These are phyloP conservation scores for Fraxinus greggii DNA, from an alignment of 305 asterid genomes.

Conservation along the genomic window DNA sequence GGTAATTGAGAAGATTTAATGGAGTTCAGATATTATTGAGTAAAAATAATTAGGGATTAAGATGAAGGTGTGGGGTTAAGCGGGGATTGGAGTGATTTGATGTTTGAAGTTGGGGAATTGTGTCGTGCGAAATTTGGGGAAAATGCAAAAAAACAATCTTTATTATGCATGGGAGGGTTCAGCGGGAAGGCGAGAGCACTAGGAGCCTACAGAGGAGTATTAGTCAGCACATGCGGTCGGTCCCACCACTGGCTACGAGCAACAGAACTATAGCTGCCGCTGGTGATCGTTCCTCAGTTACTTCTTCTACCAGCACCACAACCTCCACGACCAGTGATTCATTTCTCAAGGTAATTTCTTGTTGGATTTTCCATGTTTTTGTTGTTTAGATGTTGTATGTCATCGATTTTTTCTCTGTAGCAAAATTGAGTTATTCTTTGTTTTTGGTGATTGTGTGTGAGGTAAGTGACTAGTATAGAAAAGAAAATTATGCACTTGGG, in stretches of 20 bases:
- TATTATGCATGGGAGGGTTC: constrained; percentile 50
- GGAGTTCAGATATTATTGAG: not conserved
- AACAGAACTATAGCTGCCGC: constrained; percentile 33
- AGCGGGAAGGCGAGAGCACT: constrained; percentile 35
- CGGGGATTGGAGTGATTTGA: constrained; percentile 23
- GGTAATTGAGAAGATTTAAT: not conserved
- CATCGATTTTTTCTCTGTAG: not conserved
- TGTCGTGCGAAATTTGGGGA: constrained; percentile 32
- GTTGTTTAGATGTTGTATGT: not conserved
- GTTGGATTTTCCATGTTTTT: constrained; percentile 16
- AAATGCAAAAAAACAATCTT: constrained; percentile 35
- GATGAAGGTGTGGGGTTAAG: constrained; percentile 1
- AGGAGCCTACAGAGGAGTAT: constrained; percentile 17
- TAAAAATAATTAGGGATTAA: not conserved
- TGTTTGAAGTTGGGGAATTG: constrained; percentile 24
- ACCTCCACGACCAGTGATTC: constrained; percentile 41
- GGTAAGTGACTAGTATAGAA: not conserved
- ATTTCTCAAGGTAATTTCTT: constrained; percentile 61
- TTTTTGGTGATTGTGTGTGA: constrained; percentile 6
- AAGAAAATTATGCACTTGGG: not conserved
- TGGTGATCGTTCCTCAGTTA: constrained; percentile 28
- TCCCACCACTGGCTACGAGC: constrained; percentile 25
- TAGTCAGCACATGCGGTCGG: constrained; percentile 45
- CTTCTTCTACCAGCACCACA: constrained; percentile 28
- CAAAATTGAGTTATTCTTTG: constrained; percentile 6